phyloP scores from a whole-genome alignment of 1,139 yeast species.

The Magnusiomyces clavatus region DNA sequence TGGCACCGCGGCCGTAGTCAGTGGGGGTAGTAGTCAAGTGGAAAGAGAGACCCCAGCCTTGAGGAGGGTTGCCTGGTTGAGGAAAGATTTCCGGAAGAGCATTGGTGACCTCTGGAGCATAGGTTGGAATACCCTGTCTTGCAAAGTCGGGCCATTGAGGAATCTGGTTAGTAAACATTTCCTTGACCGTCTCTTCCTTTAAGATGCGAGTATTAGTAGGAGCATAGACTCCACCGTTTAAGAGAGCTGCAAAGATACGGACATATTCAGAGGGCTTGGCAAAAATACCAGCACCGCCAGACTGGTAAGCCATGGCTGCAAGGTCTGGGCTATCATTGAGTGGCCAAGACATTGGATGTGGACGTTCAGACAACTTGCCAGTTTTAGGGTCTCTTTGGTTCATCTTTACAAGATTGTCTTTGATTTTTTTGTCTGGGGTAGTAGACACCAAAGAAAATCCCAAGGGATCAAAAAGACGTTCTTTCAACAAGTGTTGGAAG shows the following conservation, averaged over 20 bases:
- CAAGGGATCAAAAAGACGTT: conserved; percentile 39
- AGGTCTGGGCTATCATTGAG: conserved; percentile 7
- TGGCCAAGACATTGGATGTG: conserved; percentile 8
- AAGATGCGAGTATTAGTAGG: conserved; percentile 32
- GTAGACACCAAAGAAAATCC: conserved; percentile 40
- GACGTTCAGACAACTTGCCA: conserved; percentile 9
- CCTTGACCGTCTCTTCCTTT: conserved; percentile 17
- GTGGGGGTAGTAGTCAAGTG: conserved; percentile 18
- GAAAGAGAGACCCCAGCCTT: conserved; percentile 23
- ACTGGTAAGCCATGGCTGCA: conserved; percentile 12
- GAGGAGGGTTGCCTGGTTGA: conserved; percentile 19
- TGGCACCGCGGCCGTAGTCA: conserved; percentile 38
- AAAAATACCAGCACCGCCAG: conserved; percentile 46
- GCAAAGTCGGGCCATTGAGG: conserved; percentile 21
- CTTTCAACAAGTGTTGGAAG: conserved; percentile 38
- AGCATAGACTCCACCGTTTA: conserved; percentile 35
- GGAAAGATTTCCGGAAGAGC: conserved; percentile 20
- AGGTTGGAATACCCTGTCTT: conserved; percentile 16
- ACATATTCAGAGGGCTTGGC: conserved; percentile 40
- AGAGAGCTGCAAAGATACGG: conserved; percentile 40
- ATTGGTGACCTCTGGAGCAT: conserved; percentile 17
- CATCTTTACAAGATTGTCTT: conserved; percentile 11
- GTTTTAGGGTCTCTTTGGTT: conserved; percentile 11
- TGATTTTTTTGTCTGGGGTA: conserved; percentile 8
- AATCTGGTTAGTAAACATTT: conserved; percentile 22